Evolutionary conservation across 345 rosid species (phyloP).

Genomic region (Lagerstroemia speciosa): DNA sequence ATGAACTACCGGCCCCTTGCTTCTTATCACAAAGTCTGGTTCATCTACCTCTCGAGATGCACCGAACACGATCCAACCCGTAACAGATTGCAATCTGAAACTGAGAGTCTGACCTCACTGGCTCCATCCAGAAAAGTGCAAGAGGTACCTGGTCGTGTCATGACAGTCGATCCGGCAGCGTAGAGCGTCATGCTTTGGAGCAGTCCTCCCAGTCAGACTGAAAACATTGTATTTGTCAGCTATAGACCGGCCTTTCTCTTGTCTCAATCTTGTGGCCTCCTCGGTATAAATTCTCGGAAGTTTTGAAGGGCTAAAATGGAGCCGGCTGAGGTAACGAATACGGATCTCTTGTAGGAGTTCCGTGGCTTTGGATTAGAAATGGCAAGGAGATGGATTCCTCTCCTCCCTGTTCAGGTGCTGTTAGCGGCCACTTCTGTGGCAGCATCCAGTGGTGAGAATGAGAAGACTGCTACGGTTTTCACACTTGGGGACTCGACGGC

Average conservation of each 20-base stretch:
- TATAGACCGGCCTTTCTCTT: background rate
- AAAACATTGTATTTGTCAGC: background rate
- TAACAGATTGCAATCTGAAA: too few relatives aligned
- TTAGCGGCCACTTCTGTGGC: slow-evolving; percentile 10
- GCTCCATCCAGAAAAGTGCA: background rate
- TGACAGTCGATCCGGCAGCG: background rate
- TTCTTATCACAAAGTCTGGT: too few relatives aligned
- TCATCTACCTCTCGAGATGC: too few relatives aligned
- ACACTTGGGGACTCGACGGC: slow-evolving; percentile 48
- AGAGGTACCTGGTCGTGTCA: background rate
- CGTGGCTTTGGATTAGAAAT: background rate
- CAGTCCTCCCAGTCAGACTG: background rate
- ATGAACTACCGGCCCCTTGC: too few relatives aligned
- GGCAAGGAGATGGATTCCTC: slow-evolving; percentile 1
- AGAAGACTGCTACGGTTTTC: slow-evolving; percentile 28
- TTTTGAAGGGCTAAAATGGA: background rate
- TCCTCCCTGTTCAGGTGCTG: background rate
- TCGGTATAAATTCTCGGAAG: background rate
- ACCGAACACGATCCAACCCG: too few relatives aligned
- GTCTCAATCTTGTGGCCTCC: background rate
- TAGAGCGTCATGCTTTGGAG: background rate
- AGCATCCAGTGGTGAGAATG: slow-evolving; percentile 12
- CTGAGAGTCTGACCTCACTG: too few relatives aligned
- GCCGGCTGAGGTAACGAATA: background rate
- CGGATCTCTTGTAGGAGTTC: background rate